Percentiles rank a stretch among this genome's conserved stretches.
These are phyloP conservation scores for Rhodotorula sp. DNA, from an alignment of 1,284 basidiomycete species.

Conservation along the genomic window DNA sequence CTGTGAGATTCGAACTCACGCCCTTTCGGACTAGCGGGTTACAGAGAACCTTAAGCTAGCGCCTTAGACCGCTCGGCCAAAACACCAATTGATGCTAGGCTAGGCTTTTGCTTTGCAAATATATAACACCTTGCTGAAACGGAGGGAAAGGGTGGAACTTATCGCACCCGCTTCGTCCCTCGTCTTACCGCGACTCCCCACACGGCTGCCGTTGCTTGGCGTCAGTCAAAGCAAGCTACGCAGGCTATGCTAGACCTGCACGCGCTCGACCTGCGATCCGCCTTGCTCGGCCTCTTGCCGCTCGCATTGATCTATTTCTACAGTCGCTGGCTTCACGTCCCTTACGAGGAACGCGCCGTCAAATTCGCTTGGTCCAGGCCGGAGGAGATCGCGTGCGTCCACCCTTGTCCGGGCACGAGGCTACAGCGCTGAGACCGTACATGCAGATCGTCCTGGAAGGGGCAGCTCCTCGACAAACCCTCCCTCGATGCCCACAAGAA, in stretches of 20 bases:
- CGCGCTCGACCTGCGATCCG: background rate
- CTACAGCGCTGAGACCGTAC: background rate
- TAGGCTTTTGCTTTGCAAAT: too few species aligned
- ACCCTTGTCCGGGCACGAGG: fast-evolving
- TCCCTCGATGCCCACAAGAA: slow-evolving; percentile 21
- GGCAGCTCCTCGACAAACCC: slow-evolving; percentile 7
- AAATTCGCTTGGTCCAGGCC: slow-evolving; percentile 18
- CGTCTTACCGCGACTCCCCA: too few species aligned
- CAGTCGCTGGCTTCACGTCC: slow-evolving; percentile 14
- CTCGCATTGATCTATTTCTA: slow-evolving; percentile 8
- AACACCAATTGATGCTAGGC: slow-evolving; percentile 17
- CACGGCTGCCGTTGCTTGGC: too few species aligned
- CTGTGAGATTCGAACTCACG: slow-evolving; percentile 42
- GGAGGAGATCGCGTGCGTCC: slow-evolving; percentile 18
- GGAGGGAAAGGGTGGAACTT: too few species aligned
- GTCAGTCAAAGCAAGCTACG: too few species aligned
- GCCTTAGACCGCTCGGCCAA: slow-evolving; percentile 45
- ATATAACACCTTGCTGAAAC: too few species aligned
- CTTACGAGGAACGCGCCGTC: slow-evolving; percentile 12
- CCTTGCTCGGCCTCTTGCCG: slow-evolving; percentile 2
- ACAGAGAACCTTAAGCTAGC: slow-evolving; percentile 36
- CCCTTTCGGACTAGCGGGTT: slow-evolving; percentile 38
- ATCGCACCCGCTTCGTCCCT: too few species aligned
- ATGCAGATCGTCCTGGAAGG: slow-evolving; percentile 12
- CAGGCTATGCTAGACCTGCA: background rate